Evolutionary conservation across 1,139 yeast genomes (phyloP), one percentile per base, ranked within the genome.

Genomic region (Blastobotrys serpentis): DNA sequence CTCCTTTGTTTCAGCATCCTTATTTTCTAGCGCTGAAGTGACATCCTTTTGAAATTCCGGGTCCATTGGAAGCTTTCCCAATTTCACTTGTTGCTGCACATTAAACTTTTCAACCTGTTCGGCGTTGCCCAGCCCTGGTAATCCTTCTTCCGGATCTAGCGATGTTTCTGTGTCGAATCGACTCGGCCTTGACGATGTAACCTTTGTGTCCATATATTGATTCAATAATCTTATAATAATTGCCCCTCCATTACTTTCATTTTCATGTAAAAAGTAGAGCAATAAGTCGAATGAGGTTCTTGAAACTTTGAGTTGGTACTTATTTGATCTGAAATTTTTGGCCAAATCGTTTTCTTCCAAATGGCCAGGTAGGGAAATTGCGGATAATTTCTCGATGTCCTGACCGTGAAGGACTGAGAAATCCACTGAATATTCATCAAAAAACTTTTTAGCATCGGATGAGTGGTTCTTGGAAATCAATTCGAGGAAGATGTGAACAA

Each of bases 181-280:
- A 40, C 60, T 57, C 2, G 75, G 73, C 14, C 71, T 59, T n/a
- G 66, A 58, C 10, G 68, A 54, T 2, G 68, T 60, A 17, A 72
- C 82, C 52, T 81, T 76, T 8, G 95, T 85, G 52, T 86, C 83
- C 57, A 94, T 75, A 64, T 88, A 82, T 68, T 89, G 92, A 69
- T 92, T 92, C 54, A 94, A 82, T 47, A 89, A 77, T 56, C 96
- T 75, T 49, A 92, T 87, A 49, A 90, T 74, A 42, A 90, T 78
- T 2, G 94, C 85, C 2, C 98, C 98, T 33, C 98, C 98, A 47
- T 84, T 84, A 6, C 87, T 86, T 67, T 89, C 98, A 62, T 88
- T 87, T 63, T 92, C 98, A 64, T 88, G 95, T 50, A 94, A 70
- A 59, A 89, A 92, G 65, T 87, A 87, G 46, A 94, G 73, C 57